Evolutionary conservation across 2,329 filamentous ascomycete genomes (phyloP).

Genomic region (Diplodia seriata): DNA sequence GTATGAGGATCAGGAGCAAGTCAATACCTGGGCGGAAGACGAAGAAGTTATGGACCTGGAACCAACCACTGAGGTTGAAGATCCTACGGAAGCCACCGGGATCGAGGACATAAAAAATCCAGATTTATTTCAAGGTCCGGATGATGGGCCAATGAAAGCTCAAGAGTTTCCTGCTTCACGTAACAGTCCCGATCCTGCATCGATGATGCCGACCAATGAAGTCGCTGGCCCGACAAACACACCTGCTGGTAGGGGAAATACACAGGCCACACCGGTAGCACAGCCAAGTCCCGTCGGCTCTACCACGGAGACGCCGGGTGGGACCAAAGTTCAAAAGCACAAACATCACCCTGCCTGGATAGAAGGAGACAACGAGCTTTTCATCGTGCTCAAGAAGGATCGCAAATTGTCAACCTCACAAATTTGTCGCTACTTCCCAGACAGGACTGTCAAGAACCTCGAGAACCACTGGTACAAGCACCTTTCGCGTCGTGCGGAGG

Average conservation of each 20-base stretch:
- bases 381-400: slow-evolving; percentile 43
- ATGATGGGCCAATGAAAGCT: background rate
- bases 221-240: background rate
- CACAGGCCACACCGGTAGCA: background rate
- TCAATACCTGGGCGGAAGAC: background rate
- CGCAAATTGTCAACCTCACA: slow-evolving; percentile 40
- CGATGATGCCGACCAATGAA: background rate
- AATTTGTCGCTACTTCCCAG: slow-evolving; percentile 34
- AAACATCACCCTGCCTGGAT: slow-evolving; percentile 41
- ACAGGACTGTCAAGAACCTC: slow-evolving; percentile 24
- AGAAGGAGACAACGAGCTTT: slow-evolving; percentile 45
- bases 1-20: background rate
- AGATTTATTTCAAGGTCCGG: background rate
- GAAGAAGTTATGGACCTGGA: background rate
- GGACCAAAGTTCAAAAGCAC: slow-evolving; percentile 12
- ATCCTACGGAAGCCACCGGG: background rate
- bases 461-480: slow-evolving; percentile 35
- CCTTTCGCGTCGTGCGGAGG: slow-evolving; percentile 33
- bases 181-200: background rate
- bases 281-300: background rate
- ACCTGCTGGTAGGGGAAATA: background rate
- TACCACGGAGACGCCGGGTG: background rate
- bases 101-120: background rate
- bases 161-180: background rate
- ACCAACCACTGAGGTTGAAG: background rate